phyloP scores from a whole-genome alignment of 2,329 filamentous ascomycete genomes.

The Chaetothyriales sp. region DNA sequence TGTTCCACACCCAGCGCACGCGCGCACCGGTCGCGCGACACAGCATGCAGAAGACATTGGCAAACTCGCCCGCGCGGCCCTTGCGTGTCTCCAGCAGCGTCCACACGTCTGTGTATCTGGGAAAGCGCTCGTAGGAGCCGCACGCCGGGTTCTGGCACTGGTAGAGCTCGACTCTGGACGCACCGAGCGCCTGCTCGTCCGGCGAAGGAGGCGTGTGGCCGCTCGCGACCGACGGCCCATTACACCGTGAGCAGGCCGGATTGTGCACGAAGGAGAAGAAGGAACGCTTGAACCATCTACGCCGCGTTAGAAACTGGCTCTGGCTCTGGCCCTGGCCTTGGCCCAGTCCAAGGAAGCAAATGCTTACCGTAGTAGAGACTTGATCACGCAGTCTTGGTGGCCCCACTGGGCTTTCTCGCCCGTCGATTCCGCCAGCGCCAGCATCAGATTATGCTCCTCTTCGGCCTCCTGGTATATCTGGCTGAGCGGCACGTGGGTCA shows the following conservation, averaged over 20 bases:
- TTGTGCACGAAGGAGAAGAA: conserved; percentile 98
- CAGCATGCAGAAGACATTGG: conserved; percentile 97
- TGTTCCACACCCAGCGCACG: conserved; percentile 96
- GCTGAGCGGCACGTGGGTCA: conserved; percentile 74
- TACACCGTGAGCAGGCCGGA: conserved; percentile 68
- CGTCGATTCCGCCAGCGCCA: conserved; percentile 77
- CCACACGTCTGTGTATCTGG: conserved; percentile 91
- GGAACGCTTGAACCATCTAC: conserved; percentile 82
- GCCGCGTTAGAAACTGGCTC: conserved; percentile 5
- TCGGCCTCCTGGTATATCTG: conserved; percentile 88
- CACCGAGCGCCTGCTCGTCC: conserved; percentile 80
- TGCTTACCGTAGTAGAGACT: conserved; percentile 65
- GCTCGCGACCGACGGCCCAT: conserved; percentile 66
- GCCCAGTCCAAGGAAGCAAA: neutral
- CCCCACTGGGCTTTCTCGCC: conserved; percentile 76
- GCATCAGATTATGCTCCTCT: conserved; percentile 77
- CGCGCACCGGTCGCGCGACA: conserved; percentile 82
- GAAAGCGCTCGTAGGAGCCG: conserved; percentile 72
- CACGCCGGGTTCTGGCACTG: conserved; percentile 67
- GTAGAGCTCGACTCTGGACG: conserved; percentile 78
- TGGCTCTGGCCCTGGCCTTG: too few species aligned
- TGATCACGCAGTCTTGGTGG: conserved; percentile 92
- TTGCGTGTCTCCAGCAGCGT: conserved; percentile 72
- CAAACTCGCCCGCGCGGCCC: conserved; percentile 88
- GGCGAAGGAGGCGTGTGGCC: conserved; percentile 75